phyloP scores from a whole-genome alignment of 345 rosid species.

The Reutealis trisperma region DNA sequence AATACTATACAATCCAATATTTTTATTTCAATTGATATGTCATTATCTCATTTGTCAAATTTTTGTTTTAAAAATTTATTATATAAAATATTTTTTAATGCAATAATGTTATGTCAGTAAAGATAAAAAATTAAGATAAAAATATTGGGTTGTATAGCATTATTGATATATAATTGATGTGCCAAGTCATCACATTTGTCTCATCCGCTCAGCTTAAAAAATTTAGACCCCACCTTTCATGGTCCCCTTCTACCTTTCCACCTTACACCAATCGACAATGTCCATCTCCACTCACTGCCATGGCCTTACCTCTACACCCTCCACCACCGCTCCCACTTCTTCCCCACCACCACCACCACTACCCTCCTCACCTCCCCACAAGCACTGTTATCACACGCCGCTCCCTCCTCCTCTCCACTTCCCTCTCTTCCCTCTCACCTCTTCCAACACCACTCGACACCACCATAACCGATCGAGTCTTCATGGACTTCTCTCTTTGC shows the following conservation, averaged over 20 bases:
- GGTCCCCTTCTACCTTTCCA: background rate
- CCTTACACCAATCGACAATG: background rate
- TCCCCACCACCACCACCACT: constrained; percentile 31
- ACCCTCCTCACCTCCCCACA: constrained; percentile 47
- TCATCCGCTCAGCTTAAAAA: background rate
- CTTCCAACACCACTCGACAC: constrained; percentile 46
- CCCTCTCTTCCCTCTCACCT: constrained; percentile 32
- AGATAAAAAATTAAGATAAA: too few species aligned
- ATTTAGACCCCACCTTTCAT: background rate
- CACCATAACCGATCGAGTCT: constrained; percentile 84
- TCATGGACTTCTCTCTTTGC: constrained; percentile 86
- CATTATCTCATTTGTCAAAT: too few species aligned
- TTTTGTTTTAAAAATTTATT: too few species aligned
- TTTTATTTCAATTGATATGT: too few species aligned
- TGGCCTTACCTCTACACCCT: constrained; percentile 41
- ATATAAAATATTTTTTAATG: too few species aligned
- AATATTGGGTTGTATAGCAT: too few species aligned
- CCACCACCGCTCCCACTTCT: constrained; percentile 24
- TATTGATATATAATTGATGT: too few species aligned
- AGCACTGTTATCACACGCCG: constrained; percentile 24
- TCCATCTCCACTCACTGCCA: constrained; percentile 19
- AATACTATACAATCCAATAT: too few species aligned
- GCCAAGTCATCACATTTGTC: background rate
- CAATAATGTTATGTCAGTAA: too few species aligned
- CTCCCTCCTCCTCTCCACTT: constrained; percentile 37